These are phyloP conservation scores for Rhizodiscina lignyota DNA, from an alignment of 495 filamentous ascomycete species.

Conservation along the genomic window DNA sequence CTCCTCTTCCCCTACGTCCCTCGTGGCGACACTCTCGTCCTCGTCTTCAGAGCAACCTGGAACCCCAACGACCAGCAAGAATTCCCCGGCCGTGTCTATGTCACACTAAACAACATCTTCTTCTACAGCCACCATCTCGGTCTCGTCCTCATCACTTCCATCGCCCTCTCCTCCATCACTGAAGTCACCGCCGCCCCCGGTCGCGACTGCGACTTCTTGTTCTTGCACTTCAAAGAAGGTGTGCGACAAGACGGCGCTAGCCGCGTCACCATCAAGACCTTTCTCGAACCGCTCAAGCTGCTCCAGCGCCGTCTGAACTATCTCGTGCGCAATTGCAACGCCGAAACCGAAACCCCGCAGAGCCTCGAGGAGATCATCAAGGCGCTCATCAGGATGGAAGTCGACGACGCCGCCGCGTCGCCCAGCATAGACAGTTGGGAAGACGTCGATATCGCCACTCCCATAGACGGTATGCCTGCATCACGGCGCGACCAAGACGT, in stretches of 20 bases:
- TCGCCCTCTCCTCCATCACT: slow-evolving; percentile 54
- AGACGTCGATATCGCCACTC: slow-evolving; percentile 51
- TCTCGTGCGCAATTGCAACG: slow-evolving; percentile 57
- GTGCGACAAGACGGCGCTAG: slow-evolving; percentile 46
- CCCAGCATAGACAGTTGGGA: slow-evolving; percentile 89
- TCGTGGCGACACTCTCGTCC: slow-evolving; percentile 55
- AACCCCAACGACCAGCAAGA: slow-evolving; percentile 63
- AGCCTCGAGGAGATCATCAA: slow-evolving; percentile 47
- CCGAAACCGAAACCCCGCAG: slow-evolving; percentile 36
- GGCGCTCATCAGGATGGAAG: slow-evolving; percentile 50
- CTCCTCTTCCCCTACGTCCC: slow-evolving; percentile 73
- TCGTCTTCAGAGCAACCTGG: slow-evolving; percentile 64
- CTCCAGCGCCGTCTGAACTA: slow-evolving; percentile 73
- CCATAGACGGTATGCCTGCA: slow-evolving; percentile 30
- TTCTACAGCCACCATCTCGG: slow-evolving; percentile 94
- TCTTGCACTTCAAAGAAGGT: slow-evolving; percentile 56
- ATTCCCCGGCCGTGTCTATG: slow-evolving; percentile 74
- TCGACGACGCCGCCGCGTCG: slow-evolving; percentile 39
- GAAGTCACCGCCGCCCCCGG: slow-evolving; percentile 86
- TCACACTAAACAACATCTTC: slow-evolving; percentile 72
- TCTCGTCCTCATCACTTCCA: slow-evolving; percentile 66
- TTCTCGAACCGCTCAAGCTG: slow-evolving; percentile 71
- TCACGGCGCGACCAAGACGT: slow-evolving; percentile 29
- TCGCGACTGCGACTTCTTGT: slow-evolving; percentile 84
- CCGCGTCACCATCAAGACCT: slow-evolving; percentile 73